Conservation (phyloP, 1,139 yeast genomes). For the Candida neerlandica region DNA sequence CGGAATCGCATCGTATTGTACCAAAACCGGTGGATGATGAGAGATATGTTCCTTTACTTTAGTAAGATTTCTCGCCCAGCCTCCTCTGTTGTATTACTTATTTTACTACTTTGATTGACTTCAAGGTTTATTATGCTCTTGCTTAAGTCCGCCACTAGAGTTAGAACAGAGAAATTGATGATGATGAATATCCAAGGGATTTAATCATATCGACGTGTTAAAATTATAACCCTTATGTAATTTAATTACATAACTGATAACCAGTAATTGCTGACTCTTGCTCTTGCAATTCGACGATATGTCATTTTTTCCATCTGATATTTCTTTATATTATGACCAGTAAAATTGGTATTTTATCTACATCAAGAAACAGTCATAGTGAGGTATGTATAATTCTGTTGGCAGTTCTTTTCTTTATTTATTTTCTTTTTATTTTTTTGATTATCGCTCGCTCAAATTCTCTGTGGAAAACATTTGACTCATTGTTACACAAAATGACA, state of each 20-base stretch:
- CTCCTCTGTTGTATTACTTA: background rate
- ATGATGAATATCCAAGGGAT: background rate
- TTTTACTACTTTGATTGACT: background rate
- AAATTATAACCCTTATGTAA: background rate
- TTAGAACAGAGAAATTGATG: background rate
- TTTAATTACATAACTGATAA: background rate
- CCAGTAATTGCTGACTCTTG: background rate
- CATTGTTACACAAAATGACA: background rate
- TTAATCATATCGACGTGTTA: background rate
- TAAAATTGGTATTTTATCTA: background rate
- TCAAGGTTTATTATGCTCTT: background rate
- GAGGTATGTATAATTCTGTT: background rate
- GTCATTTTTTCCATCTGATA: background rate
- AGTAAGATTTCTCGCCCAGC: background rate
- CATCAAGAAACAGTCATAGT: background rate
- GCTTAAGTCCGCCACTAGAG: slow-evolving; percentile 2
- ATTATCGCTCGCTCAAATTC: background rate
- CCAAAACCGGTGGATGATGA: background rate
- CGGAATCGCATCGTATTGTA: no score
- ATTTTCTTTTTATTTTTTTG: background rate
- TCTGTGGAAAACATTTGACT: background rate
- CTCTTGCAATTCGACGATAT: background rate
- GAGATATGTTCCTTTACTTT: background rate
- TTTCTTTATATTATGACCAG: background rate
- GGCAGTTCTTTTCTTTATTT: background rate